These are phyloP conservation scores for Aureobasidium sp. DNA, from an alignment of 2,329 filamentous ascomycete genomes.

Conservation along the genomic window DNA sequence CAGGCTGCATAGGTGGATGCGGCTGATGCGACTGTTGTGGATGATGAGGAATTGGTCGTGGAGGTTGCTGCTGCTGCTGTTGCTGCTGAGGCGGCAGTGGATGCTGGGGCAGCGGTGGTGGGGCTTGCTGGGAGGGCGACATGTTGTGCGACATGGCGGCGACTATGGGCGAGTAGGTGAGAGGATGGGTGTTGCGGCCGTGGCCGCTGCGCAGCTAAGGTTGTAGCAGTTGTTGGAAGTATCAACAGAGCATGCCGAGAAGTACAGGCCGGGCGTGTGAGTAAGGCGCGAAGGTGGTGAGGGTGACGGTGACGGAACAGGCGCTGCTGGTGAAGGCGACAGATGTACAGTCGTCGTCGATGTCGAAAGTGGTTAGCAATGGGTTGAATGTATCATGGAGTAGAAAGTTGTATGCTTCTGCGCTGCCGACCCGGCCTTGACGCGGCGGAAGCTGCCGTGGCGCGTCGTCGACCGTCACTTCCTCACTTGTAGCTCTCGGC, in stretches of 20 bases:
- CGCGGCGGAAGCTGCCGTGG: conserved; percentile 1
- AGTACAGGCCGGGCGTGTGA: background rate
- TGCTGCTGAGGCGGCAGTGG: background rate
- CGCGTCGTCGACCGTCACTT: background rate
- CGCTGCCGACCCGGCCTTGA: background rate
- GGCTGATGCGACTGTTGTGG: background rate
- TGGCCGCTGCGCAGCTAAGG: conserved; percentile 9
- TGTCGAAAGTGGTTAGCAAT: background rate
- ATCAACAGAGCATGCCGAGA: conserved; percentile 5
- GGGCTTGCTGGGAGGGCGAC: conserved; percentile 8
- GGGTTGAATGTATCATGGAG: background rate
- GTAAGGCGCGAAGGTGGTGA: background rate
- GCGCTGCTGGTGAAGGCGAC: background rate
- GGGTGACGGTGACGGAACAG: background rate
- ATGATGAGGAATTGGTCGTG: background rate
- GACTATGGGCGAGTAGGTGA: background rate
- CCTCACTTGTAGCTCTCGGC: background rate
- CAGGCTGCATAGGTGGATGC: conserved; percentile 20
- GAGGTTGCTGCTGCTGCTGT: conserved; percentile 1
- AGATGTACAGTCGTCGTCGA: background rate
- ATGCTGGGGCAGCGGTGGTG: conserved; percentile 22
- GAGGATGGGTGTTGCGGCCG: background rate
- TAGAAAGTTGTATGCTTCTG: background rate
- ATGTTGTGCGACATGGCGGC: conserved; percentile 17
- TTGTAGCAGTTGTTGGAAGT: background rate